Base-by-base conservation (phyloP, 257 asterid species). In the Plantago ovata region DNA sequence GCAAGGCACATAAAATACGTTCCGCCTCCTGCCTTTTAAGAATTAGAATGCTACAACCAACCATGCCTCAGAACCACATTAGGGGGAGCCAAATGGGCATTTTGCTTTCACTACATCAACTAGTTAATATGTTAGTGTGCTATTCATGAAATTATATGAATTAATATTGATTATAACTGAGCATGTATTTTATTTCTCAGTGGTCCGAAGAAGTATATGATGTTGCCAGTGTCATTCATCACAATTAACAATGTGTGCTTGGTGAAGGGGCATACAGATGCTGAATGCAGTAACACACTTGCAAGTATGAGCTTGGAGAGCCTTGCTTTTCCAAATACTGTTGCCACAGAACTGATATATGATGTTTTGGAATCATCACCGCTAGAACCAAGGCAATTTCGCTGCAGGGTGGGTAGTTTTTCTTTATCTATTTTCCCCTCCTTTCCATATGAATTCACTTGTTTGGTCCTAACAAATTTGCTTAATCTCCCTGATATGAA, bases 191-290 rank as follows among this genome's bases (percentile, higher is more conserved):
- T 11, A 68, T 64, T 50, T 68, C 50, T 65, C 84, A 92, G 95
- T 60, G 84, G 65, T 45, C 80, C 65, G 70, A 77, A 76, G 54
- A 76, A 75, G 66, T 80, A 77, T 70, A 73, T 69, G 84, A 61
- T 81, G 83, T 76, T 66, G 58, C 83, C 95, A 67, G 81, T 78
- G 48, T 92, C 95, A 54, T 88, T 78, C 79, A 79, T 92, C 74
- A 81, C 81, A 56, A 62, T 92, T 70, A 63, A 76, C 54, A 71
- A 76, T 40, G 58, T 73, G 65, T 67, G 77, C 73, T 64, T 61
- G 61, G 51, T 52, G 54, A 68, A 71, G 45, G 69, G 66, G 58
- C 56, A 53, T 21, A 58, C 14, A 48, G 39, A 20, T 38, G 75
- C 74, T 64, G 80, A 73, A 56, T 45, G 53, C 67, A 38, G 64